Conservation (phyloP, 1,284 basidiomycete species). For the Sphaerobolus stellatus region DNA sequence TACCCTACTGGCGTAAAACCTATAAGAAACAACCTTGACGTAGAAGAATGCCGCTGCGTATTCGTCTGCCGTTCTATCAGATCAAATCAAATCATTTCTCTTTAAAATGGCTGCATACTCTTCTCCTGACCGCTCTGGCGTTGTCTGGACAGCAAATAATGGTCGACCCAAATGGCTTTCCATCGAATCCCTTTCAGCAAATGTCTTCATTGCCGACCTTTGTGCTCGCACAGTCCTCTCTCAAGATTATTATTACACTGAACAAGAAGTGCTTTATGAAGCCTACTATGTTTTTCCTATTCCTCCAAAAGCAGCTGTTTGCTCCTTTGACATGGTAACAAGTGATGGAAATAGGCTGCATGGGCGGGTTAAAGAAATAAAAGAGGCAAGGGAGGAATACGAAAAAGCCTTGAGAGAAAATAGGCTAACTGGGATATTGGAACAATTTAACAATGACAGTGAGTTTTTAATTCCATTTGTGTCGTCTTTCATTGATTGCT, state of each 20-base stretch:
- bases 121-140: neutral
- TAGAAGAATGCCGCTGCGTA: no score
- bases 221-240: constrained; percentile 50
- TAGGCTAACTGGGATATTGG: constrained; percentile 44
- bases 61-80: no score
- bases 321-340: constrained; percentile 46
- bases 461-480: neutral
- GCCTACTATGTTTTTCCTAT: constrained; percentile 61
- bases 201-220: constrained; percentile 25
- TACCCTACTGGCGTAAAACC: no score
- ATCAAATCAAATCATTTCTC: no score
- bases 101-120: neutral
- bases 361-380: constrained; percentile 52
- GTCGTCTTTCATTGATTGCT: neutral
- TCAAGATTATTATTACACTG: constrained; percentile 48
- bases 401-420: constrained; percentile 43
- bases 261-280: constrained; percentile 34
- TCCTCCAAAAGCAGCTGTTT: constrained; percentile 52
- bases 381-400: constrained; percentile 43
- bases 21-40: no score
- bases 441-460: constrained; percentile 52
- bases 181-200: neutral
- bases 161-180: neutral
- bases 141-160: constrained; percentile 4
- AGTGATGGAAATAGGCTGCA: constrained; percentile 40